Percentiles rank a stretch among this genome's conserved stretches.
phyloP scores from a whole-genome alignment of 768 basidiomycete species.

The Phallus indusiatus region DNA sequence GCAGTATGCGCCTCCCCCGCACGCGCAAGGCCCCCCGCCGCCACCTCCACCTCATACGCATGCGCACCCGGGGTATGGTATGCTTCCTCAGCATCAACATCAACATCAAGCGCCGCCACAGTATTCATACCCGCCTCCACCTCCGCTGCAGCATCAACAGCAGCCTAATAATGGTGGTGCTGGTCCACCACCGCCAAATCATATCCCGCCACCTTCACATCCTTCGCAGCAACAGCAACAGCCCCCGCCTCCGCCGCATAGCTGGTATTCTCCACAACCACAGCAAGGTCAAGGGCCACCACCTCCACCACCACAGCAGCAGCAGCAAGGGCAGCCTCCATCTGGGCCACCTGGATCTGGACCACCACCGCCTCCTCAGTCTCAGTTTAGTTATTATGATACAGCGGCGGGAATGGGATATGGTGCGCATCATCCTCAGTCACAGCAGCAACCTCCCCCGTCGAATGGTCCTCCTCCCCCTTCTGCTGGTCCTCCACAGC shows the following conservation, averaged over 20 bases:
- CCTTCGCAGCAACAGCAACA: slow-evolving; percentile 14
- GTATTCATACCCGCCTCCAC: not conserved
- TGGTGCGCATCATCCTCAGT: slow-evolving; percentile 10
- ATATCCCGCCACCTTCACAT: slow-evolving; percentile 13
- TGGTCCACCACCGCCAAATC: too few relatives aligned
- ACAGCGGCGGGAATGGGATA: not conserved
- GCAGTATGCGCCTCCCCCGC: not conserved
- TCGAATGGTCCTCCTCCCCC: slow-evolving; percentile 11
- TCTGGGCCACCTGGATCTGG: not conserved
- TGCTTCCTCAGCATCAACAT: slow-evolving; percentile 1
- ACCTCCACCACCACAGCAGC: too few relatives aligned
- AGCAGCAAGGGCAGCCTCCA: not conserved
- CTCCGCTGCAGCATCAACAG: slow-evolving; percentile 9
- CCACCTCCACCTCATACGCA: not conserved
- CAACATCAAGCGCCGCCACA: slow-evolving; percentile 1
- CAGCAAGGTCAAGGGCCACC: slow-evolving; percentile 11
- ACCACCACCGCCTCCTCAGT: slow-evolving; percentile 1
- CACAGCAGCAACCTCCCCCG: slow-evolving; percentile 10
- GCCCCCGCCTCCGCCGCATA: not conserved
- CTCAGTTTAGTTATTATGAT: slow-evolving; percentile 1
- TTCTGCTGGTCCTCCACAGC: slow-evolving; percentile 1
- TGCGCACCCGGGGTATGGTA: slow-evolving; percentile 3
- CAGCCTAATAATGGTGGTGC: slow-evolving; percentile 1
- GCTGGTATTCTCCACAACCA: not conserved
- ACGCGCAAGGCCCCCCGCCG: not conserved